These are phyloP conservation scores for Fusarium heterosporum DNA, from an alignment of 2,329 filamentous ascomycete genomes.

Conservation along the genomic window DNA sequence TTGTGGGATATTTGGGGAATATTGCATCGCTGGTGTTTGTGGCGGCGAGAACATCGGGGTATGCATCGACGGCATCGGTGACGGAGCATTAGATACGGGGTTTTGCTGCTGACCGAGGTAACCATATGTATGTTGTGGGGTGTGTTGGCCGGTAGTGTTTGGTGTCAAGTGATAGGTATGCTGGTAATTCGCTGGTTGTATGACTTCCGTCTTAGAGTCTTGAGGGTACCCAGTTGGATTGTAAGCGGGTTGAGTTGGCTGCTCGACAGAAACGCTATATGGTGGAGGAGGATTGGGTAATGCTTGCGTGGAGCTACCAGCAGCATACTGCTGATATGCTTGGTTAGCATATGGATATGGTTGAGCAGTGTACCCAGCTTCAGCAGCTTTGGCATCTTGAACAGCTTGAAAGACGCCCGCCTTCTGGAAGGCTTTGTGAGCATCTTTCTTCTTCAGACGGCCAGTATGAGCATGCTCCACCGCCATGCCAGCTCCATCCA, in stretches of 20 bases:
- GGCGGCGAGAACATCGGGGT: slow-evolving; percentile 8
- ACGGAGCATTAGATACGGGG: neutral
- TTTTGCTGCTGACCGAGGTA: neutral
- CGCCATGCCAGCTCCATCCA: slow-evolving; percentile 53
- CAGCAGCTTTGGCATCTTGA: slow-evolving; percentile 46
- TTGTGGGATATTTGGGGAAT: neutral
- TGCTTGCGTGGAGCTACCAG: slow-evolving; percentile 8
- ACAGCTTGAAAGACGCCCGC: slow-evolving; percentile 51
- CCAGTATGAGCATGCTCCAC: slow-evolving; percentile 53
- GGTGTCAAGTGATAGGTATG: slow-evolving; percentile 2
- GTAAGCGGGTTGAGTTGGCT: slow-evolving; percentile 2
- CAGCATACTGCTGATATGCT: slow-evolving; percentile 1
- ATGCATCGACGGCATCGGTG: neutral
- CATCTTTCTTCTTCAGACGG: slow-evolving; percentile 52
- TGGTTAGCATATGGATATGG: slow-evolving; percentile 29
- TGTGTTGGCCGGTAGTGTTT: neutral
- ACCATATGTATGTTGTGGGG: slow-evolving; percentile 1
- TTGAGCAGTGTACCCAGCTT: slow-evolving; percentile 37
- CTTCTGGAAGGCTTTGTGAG: slow-evolving; percentile 49
- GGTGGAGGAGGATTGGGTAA: slow-evolving; percentile 30
- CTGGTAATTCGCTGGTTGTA: neutral
- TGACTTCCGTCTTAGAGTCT: slow-evolving; percentile 12
- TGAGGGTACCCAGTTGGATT: slow-evolving; percentile 2
- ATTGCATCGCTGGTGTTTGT: neutral
- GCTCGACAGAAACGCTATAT: slow-evolving; percentile 15